Conservation (phyloP, 1,284 basidiomycete genomes). For the Trichosporon faecale region DNA sequence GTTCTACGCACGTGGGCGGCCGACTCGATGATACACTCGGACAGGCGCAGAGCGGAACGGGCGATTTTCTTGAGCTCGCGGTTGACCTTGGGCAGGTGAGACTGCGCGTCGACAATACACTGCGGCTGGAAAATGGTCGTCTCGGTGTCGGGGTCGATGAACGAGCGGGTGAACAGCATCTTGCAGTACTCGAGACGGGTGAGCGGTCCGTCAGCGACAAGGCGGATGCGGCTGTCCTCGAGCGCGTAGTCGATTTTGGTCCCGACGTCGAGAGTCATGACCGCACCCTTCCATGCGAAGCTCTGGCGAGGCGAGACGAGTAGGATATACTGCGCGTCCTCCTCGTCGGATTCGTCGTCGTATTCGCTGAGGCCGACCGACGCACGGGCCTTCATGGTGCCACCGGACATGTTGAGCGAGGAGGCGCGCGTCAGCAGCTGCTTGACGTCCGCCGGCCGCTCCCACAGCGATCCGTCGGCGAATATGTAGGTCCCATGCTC, state of each 20-base stretch:
- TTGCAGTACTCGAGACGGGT: slow-evolving; percentile 74
- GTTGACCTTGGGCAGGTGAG: slow-evolving; percentile 86
- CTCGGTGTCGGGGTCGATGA: slow-evolving; percentile 53
- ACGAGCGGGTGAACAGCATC: slow-evolving; percentile 67
- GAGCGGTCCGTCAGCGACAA: slow-evolving; percentile 84
- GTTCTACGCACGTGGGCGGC: slow-evolving; percentile 75
- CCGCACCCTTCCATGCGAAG: slow-evolving; percentile 88
- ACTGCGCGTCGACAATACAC: slow-evolving; percentile 73
- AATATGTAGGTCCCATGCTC: slow-evolving; percentile 92
- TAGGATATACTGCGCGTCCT: slow-evolving; percentile 66
- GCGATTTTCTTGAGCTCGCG: slow-evolving; percentile 86
- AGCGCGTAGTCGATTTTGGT: slow-evolving; percentile 69
- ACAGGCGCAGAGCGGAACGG: slow-evolving; percentile 81
- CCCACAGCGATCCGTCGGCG: slow-evolving; percentile 76
- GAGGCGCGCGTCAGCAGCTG: slow-evolving; percentile 83
- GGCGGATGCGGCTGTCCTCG: slow-evolving; percentile 75
- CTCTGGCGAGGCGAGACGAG: slow-evolving; percentile 79
- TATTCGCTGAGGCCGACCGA: slow-evolving; percentile 60
- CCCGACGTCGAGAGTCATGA: slow-evolving; percentile 64
- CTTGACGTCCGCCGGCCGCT: slow-evolving; percentile 75
- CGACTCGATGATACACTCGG: slow-evolving; percentile 88
- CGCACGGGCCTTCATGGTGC: slow-evolving; percentile 31
- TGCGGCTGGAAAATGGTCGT: slow-evolving; percentile 44
- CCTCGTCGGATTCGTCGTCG: slow-evolving; percentile 54
- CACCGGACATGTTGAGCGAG: slow-evolving; percentile 43